Base-by-base conservation (phyloP, 2,329 filamentous ascomycete species). In the Pseudogymnoascus sp. region DNA sequence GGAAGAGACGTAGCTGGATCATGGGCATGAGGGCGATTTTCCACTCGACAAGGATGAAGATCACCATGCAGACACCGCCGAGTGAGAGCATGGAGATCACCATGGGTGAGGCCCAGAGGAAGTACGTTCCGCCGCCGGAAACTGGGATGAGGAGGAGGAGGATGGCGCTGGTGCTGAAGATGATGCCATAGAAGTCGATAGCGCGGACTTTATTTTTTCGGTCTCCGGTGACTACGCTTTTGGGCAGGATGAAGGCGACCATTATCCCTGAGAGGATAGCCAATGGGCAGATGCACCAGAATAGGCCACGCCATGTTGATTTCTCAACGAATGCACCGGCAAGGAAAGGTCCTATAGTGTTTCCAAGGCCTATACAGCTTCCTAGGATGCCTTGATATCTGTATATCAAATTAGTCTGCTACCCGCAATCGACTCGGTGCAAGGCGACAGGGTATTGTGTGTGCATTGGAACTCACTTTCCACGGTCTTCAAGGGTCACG, bases 61-160 rank as follows among this genome's bases (percentile, higher is more conserved):
- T 70, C 12, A 82, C 40, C 28, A 81, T 69, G 11, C 77, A 78
- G 18, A 79, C 69, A 0, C 72, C 72, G 14, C 82, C 82, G 11
- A 85, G 73, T 0, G 74, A 73, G 11, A 88, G 74, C 83, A 87
- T 85, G 38, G 78, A 77, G 21, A 88, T 84, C 1, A 85, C 80
- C 77, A 85, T 79, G 0, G 83, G 76, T 8, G 80, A 84, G 28
- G 76, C 69, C 82, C 82, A 85, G 3, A 76, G 71, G 65, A 85
- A 86, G 64, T 84, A 84, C 0, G 79, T 78, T 1, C 82, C 84
- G 63, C 82, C 84, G 14, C 84, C 84, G 2, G 84, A 87, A 11
- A 88, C 80, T 0, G 86, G 86, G 49, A 89, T 85, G 16, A 88
- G 76, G 1, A 88, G 67, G 11, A 88, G 77, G 8, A 88, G 80